Base-by-base conservation (phyloP, 352 stramenopile genomes). In the Phytophthora capsici region DNA sequence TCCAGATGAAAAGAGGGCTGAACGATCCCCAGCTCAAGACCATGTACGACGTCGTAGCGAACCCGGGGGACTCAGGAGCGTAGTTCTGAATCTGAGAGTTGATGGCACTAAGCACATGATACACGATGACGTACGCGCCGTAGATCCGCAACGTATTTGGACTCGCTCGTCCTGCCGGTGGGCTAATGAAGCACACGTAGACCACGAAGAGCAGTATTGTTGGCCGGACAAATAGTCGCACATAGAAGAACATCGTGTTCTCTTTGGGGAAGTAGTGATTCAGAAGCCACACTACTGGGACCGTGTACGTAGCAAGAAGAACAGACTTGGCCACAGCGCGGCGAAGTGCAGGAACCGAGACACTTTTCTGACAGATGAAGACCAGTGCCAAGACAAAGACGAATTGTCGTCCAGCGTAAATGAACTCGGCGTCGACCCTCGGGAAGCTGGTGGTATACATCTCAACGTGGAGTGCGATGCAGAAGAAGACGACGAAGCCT, bases 311-410 rank as follows among this genome's bases (percentile, higher is more conserved):
- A 37, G 69, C 67, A 10, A 89, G 57, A n/a, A 84, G 34, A 8
- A 88, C 12, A 4, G 78, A 63, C 25, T 80, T 78, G 30, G 56
- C 22, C 0, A 82, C 57, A 2, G 76, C 76, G 2, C 82, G 76
- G 2, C 69, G 57, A 44, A 89, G 53, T 14, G 82, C 80, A 22
- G 77, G 80, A 4, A 82, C 43, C 3, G 82, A 88, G 10, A 91
- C 72, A 40, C 80, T 91, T 69, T 91, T 89, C 58, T 88, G 82
- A 5, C 78, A 71, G 13, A 91, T 57, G 36, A 80, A 86, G 4
- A 88, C 54, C 1, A 84, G 57, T 3, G 78, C 66, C 7, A 83
- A 65, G 20, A 89, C 49, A 30, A 89, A 83, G 20, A 86, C 64
- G 47, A 91, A 89, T 53, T 89, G 77, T 25, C 78, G 62, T 13